Base-by-base conservation (phyloP, 495 filamentous ascomycete species). In the Talaromyces thailandensis region DNA sequence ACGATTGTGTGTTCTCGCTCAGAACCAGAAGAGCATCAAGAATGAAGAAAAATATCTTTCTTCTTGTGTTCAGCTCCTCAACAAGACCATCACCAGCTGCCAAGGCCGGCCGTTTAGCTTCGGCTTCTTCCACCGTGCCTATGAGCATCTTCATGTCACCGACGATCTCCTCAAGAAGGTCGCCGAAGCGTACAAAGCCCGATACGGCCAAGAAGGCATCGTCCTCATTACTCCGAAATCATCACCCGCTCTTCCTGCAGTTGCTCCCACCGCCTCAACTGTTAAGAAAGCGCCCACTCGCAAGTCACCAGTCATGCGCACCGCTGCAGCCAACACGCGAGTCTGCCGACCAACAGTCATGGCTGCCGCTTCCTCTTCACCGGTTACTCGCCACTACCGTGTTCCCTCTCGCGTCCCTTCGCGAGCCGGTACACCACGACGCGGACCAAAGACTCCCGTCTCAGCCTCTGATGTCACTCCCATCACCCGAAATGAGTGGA, bases 31-130 rank as follows among this genome's bases (percentile, higher is more conserved):
- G 14, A 64, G 68, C 8, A 69, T 64, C 62, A 63, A 64, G 59
- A 62, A 67, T 60, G 65, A 71, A 64, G 72, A 73, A 51, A 70
- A 76, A 31, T 80, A 74, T 55, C 73, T 80, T 37, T 70, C 70
- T 8, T 83, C 84, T 21, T 79, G 76, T 56, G 75, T 79, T 6
- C 75, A 79, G 14, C 76, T 89, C 61, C 77, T 92, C 6, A 82
- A 85, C 32, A 82, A 84, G 26, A 79, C 87, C 26, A 83, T 89
- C 56, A 74, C 81, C 4, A 79, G 84, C 55, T 84, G 83, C 66
- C 74, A 84, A 48, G 81, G 84, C 43, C 77, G 81, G 4, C 76
- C 78, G 1, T 77, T 89, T 29, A 82, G 73, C 64, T 83, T 83
- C 64, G 79, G 79, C 26, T 81, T 82, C 57, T 78, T 90, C 40